A percentile compares a stretch with the other conserved stretches of the same genome.
Evolutionary conservation across 345 rosid genomes (phyloP).

Genomic region (Jatropha curcas): DNA sequence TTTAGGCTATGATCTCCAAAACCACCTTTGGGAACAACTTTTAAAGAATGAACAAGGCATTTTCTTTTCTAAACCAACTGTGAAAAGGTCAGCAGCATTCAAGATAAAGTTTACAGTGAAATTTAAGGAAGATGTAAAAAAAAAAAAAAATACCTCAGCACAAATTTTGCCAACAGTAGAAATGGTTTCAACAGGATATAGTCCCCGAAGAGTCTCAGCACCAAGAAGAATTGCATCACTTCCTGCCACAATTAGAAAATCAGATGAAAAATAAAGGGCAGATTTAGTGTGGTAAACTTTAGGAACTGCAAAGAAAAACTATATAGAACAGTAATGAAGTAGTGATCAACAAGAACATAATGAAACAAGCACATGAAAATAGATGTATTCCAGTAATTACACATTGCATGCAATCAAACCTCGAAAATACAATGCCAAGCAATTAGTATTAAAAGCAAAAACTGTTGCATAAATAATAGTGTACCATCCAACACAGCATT

Average conservation of each 20-base stretch:
- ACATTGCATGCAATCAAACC: background rate
- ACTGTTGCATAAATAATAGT: conserved; percentile 6
- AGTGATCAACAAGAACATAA: background rate
- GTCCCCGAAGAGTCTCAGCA: conserved; percentile 93
- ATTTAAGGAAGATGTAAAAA: background rate
- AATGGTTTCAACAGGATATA: conserved; percentile 89
- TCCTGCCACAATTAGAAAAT: conserved; percentile 47
- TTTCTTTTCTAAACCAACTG: too few species aligned
- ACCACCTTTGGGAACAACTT: too few species aligned
- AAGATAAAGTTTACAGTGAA: too few species aligned
- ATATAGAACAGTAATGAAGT: background rate
- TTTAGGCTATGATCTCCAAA: too few species aligned
- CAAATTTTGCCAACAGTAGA: conserved; percentile 90
- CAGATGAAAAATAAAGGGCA: background rate
- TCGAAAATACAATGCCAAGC: background rate
- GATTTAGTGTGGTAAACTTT: background rate
- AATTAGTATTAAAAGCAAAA: background rate
- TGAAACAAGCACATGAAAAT: background rate
- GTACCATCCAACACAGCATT: conserved; percentile 96
- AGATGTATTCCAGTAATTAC: background rate
- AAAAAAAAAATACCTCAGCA: conserved; percentile 60
- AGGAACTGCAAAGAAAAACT: background rate
- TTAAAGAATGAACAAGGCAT: too few species aligned
- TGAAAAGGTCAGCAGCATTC: too few species aligned
- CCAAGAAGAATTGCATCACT: conserved; percentile 99